Conservation (phyloP, 192 early-diverging fungal genomes). For the Coemansia sp. region DNA sequence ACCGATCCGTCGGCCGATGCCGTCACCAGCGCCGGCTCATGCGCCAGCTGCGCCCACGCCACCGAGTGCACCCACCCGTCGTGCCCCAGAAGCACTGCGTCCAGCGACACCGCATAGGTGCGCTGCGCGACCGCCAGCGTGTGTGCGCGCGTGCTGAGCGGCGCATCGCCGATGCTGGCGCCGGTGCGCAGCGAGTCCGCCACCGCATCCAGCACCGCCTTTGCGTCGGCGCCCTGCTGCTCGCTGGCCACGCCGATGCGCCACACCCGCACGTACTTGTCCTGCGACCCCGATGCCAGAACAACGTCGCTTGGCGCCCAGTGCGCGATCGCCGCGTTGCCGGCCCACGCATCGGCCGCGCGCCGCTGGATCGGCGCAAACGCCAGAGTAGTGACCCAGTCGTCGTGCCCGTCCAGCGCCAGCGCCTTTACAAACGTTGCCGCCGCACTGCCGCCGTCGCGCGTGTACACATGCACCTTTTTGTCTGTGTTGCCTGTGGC, state of each 20-base stretch:
- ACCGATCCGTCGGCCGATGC: slow-evolving; percentile 92
- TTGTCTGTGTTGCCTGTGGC: slow-evolving; percentile 86
- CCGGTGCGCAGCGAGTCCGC: slow-evolving; percentile 3
- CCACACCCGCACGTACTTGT: slow-evolving; percentile 94
- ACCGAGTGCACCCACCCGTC: slow-evolving; percentile 94
- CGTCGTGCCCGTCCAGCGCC: slow-evolving; percentile 84
- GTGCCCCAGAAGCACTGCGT: slow-evolving; percentile 92
- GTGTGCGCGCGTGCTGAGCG: slow-evolving; percentile 87
- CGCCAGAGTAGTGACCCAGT: slow-evolving; percentile 87
- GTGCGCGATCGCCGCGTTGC: slow-evolving; percentile 40
- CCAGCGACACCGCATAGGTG: slow-evolving; percentile 69
- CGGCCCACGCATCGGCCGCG: not conserved
- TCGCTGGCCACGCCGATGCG: slow-evolving; percentile 14
- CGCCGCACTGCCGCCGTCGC: slow-evolving; percentile 22
- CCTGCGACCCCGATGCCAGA: slow-evolving; percentile 88
- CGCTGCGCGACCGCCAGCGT: not conserved
- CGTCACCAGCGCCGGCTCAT: slow-evolving; percentile 69
- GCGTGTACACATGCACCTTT: slow-evolving; percentile 69
- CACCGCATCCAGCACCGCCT: slow-evolving; percentile 11
- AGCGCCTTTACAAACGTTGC: slow-evolving; percentile 67
- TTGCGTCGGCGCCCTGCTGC: slow-evolving; percentile 6
- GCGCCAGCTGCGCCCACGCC: slow-evolving; percentile 62
- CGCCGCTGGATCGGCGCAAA: slow-evolving; percentile 65
- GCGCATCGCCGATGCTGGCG: slow-evolving; percentile 16
- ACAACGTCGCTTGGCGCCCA: slow-evolving; percentile 78